Percentiles rank a stretch among this genome's conserved stretches.
phyloP scores from a whole-genome alignment of 768 basidiomycete genomes.

The Termitomyces sp. region DNA sequence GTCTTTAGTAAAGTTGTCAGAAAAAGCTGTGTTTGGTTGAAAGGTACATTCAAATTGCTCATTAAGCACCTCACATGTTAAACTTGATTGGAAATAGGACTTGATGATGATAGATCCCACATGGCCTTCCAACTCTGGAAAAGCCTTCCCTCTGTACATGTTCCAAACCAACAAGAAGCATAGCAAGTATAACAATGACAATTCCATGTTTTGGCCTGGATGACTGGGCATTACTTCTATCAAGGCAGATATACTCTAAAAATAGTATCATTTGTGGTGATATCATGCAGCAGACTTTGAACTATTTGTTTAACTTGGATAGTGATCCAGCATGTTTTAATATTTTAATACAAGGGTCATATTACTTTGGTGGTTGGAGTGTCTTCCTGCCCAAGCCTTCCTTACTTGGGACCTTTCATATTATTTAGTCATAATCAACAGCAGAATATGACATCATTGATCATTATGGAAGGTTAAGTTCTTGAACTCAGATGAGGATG shows the following conservation, averaged over 20 bases:
- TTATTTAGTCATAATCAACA: no score
- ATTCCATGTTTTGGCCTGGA: conserved; percentile 83
- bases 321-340: neutral
- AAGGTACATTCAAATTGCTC: conserved; percentile 47
- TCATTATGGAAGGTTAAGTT: no score
- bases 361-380: neutral
- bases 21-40: conserved; percentile 71
- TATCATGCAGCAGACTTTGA: neutral
- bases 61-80: neutral
- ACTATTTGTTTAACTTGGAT: neutral
- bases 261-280: conserved; percentile 1
- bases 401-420: no score
- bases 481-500: no score
- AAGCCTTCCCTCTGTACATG: conserved; percentile 80
- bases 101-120: conserved; percentile 80
- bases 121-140: conserved; percentile 82
- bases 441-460: no score
- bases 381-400: no score
- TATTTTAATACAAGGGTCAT: neutral
- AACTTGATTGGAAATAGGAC: conserved; percentile 36
- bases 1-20: conserved; percentile 79
- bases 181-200: conserved; percentile 60
- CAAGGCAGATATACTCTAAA: conserved; percentile 25
- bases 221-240: conserved; percentile 82
- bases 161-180: conserved; percentile 77